These are phyloP conservation scores for Aspergillus sclerotioniger DNA, from an alignment of 495 filamentous ascomycete species.

Conservation along the genomic window DNA sequence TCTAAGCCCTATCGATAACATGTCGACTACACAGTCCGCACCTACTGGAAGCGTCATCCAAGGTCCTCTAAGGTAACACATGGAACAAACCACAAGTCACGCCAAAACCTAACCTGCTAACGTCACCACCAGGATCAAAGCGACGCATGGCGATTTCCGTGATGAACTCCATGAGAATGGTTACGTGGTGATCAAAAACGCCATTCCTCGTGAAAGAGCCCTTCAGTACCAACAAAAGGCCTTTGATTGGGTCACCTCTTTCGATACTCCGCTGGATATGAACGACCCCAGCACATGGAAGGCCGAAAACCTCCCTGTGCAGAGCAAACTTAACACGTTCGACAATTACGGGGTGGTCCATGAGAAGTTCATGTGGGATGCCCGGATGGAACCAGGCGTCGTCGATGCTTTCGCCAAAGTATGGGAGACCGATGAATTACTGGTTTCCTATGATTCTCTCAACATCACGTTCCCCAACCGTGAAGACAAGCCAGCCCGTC, in stretches of 20 bases:
- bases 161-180: too few species aligned
- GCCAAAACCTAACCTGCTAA: too few species aligned
- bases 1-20: too few species aligned
- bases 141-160: too few species aligned
- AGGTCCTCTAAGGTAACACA: too few species aligned
- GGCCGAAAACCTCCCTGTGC: conserved; percentile 28
- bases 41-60: too few species aligned
- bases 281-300: conserved; percentile 33
- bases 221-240: conserved; percentile 23
- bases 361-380: conserved; percentile 50
- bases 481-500: conserved; percentile 21
- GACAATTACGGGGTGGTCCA: conserved; percentile 34
- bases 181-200: too few species aligned
- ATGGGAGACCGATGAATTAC: conserved; percentile 34
- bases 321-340: conserved; percentile 31
- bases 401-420: conserved; percentile 32
- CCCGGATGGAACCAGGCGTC: conserved; percentile 35
- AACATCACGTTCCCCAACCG: conserved; percentile 19
- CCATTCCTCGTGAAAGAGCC: neutral
- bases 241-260: conserved; percentile 23
- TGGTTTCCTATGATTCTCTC: conserved; percentile 29
- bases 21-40: too few species aligned
- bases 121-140: too few species aligned
- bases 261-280: conserved; percentile 26
- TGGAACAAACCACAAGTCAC: too few species aligned